Base-by-base conservation (phyloP, 768 basidiomycete genomes). In the Trametes elegans region DNA sequence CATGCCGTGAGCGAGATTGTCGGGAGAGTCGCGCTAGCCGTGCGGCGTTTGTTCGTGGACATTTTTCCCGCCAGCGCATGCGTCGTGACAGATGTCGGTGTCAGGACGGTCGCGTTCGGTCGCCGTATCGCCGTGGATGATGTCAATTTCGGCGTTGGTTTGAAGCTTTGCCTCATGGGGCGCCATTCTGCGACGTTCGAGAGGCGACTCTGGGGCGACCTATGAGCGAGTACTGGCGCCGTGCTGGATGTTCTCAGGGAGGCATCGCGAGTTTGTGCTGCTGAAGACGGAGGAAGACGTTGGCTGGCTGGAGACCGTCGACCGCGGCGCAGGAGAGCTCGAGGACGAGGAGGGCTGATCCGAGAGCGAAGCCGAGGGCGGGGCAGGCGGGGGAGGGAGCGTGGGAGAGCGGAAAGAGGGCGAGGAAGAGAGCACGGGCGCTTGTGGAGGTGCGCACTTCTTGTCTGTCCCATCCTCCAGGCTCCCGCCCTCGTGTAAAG, bases 101-200 rank as follows among this genome's bases (percentile, higher is more conserved):
- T n/a, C n/a, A n/a, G n/a, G n/a, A n/a, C n/a, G n/a, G n/a, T n/a
- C n/a, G n/a, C n/a, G n/a, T n/a, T 46, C 34, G 51, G 51, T 53
- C 51, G 51, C 51, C 34, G 42, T 53, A 53, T 53, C 51, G 51
- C 51, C 51, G 51, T 36, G 31, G n/a, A 43, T 52, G 50, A 52
- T 44, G 42, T 44, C 41, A 52, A 18, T n/a, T 31, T 13, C 21
- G 32, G n/a, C n/a, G 23, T 4, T 16, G 16, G 41, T 23, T 29
- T 35, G 9, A n/a, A 52, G 14, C 38, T 31, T 40, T 29, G 31
- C 45, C 31, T 16, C 5, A 21, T 21, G 19, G 41, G 13, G 27
- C 19, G 27, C 29, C 9, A 8, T 11, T 8, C 27, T 19, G 13
- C 13, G n/a, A 31, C 16, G 9, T 13, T 27, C 27, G 8, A 13